Percentiles rank a stretch among this genome's conserved stretches.
Evolutionary conservation across 768 basidiomycete genomes (phyloP).

Genomic region (Antrodiella citrinella): DNA sequence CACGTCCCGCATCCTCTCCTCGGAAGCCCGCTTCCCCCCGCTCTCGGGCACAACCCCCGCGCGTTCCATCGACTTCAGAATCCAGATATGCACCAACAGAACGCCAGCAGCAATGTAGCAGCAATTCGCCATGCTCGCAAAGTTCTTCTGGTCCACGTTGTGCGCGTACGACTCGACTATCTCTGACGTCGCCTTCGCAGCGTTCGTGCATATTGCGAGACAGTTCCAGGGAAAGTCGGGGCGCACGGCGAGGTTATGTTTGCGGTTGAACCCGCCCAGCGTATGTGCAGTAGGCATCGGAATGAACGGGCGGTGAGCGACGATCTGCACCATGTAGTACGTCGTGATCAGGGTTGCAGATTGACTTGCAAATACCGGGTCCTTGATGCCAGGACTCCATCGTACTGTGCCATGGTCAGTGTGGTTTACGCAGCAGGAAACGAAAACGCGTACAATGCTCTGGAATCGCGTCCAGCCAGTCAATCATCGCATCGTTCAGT

Average conservation of each 20-base stretch:
- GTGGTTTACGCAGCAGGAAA: not conserved
- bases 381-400: slow-evolving; percentile 35
- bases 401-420: slow-evolving; percentile 19
- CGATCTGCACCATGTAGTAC: slow-evolving; percentile 59
- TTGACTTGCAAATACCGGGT: slow-evolving; percentile 32
- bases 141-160: slow-evolving; percentile 32
- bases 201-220: slow-evolving; percentile 62
- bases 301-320: slow-evolving; percentile 75
- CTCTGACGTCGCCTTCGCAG: slow-evolving; percentile 50
- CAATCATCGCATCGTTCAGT: slow-evolving; percentile 36
- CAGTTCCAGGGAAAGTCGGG: slow-evolving; percentile 38
- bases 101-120: slow-evolving; percentile 45
- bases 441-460: slow-evolving; percentile 18
- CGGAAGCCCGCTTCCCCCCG: slow-evolving; percentile 6
- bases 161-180: slow-evolving; percentile 47
- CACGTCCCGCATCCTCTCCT: slow-evolving; percentile 7
- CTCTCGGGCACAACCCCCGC: slow-evolving; percentile 3
- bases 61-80: slow-evolving; percentile 20
- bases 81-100: slow-evolving; percentile 53
- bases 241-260: slow-evolving; percentile 30
- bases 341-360: slow-evolving; percentile 34
- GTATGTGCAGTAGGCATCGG: slow-evolving; percentile 25
- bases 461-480: slow-evolving; percentile 24
- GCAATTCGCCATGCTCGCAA: slow-evolving; percentile 27
- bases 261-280: slow-evolving; percentile 16